Base-by-base conservation (phyloP, 169 alveolate species). In the Babesia ovata region DNA sequence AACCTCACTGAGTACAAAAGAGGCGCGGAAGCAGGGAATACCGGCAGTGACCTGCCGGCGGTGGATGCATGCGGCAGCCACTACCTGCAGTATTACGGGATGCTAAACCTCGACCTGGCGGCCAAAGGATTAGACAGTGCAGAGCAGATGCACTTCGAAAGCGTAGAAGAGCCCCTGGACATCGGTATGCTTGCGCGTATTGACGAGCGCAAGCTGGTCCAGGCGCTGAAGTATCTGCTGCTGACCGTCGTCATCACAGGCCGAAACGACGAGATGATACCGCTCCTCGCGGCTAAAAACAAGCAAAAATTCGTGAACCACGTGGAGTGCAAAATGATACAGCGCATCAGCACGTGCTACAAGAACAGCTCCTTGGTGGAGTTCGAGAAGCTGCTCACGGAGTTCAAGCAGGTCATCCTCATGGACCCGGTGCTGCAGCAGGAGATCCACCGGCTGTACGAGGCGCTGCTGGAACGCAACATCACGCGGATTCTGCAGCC, bases 181-280 rank as follows among this genome's bases (percentile, higher is more conserved):
- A 46, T 66, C 66, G 70, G 70, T 4, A 57, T 70, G 17, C 57
- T 89, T n/a, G 92, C 89, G 13, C 33, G 87, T n/a, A 85, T 83
- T 28, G 86, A 82, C 42, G 89, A 89, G 70, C 79, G 91, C 28
- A 91, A 89, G 73, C 95, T 97, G 44, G 88, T 95, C 21, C 90
- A 87, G 66, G 82, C 95, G 14, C 85, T 94, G 50, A 94, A 94
- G 85, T 92, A 92, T 63, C 94, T 97, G 97, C 88, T 97, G 46
- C 52, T 97, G 70, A 84, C 98, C 65, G 94, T 95, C 77, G 95
- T 97, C 28, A 94, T 97, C 91, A 94, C 92, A 13, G 94, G 91
- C 52, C 85, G 92, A 56, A 94, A 85, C 85, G 90, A 46, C 65
- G 92, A 86, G 54, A 91, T 77, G 73, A 90, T 84, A 62, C 90